Base-by-base conservation (phyloP, 2,329 filamentous ascomycete genomes). In the Alternaria angustiovoidea region DNA sequence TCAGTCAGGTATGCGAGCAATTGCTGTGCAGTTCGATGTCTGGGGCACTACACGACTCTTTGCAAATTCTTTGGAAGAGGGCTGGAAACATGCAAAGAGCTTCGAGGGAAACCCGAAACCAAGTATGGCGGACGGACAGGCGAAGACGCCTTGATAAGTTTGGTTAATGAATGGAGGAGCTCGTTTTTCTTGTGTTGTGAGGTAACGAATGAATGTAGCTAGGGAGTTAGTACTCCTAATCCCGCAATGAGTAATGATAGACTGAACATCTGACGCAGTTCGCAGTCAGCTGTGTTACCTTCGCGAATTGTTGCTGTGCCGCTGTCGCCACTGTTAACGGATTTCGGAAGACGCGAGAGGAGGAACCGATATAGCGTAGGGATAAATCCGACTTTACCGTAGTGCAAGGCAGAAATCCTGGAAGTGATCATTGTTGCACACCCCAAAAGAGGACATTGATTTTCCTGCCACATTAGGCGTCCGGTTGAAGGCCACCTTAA, bases 1-100 rank as follows among this genome's bases (percentile, higher is more conserved):
- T 12, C 64, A 73, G 39, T 59, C 57, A 12, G 69, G 71, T 1
- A 62, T 59, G 39, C 52, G 64, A 5, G 62, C 61, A 9, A 68
- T 73, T 51, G 67, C 57, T 20, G 67, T 72, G 42, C 61, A 68
- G n/a, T 72, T 71, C 24, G 69, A 71, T 58, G 61, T 69, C n/a
- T 72, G 71, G 71, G 67, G 61, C 1, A 52, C 71, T 22, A 61
- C 68, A 7, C 62, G 62, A 28, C 43, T 72, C 44, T 46, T 71
- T 6, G 57, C 65, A 11, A 56, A 47, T 9, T 63, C 63, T 9
- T 51, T 73, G 55, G 59, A 64, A 39, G 49, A 58, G 34, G 68
- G 64, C 4, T 68, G 62, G 42, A 65, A 59, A n/a, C 30, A 56
- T 49, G 66, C 62, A 28, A 70, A 72, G 64, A 32, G 63, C 26